These are phyloP conservation scores for Neopestalotiopsis rosae DNA, from an alignment of 2,329 filamentous ascomycete genomes.

Conservation along the genomic window DNA sequence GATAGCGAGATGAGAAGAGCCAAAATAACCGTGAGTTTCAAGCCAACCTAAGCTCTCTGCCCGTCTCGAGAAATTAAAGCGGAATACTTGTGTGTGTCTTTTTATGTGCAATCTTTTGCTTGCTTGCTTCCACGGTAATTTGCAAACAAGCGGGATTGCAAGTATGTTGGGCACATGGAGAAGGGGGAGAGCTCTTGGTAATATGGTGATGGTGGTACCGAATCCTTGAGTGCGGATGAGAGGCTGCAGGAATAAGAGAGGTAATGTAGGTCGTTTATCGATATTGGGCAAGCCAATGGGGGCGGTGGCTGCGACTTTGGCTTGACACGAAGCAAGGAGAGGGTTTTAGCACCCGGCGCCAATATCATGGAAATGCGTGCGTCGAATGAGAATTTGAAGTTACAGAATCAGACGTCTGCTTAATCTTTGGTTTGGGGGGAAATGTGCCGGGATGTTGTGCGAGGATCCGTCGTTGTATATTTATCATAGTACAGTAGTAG, in stretches of 20 bases:
- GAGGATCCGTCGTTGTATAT: constrained; percentile 8
- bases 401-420: not conserved
- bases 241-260: not conserved
- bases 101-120: not conserved
- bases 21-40: constrained; percentile 3
- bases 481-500: not conserved
- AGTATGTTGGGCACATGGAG: not conserved
- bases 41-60: not conserved
- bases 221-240: not conserved
- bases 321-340: not conserved
- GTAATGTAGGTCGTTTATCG: not conserved
- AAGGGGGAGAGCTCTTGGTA: not conserved
- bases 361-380: not conserved
- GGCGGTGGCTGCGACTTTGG: not conserved
- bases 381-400: not conserved
- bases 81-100: not conserved
- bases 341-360: not conserved
- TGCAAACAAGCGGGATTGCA: not conserved
- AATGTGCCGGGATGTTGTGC: constrained; percentile 2
- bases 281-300: not conserved
- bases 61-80: not conserved
- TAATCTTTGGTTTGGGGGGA: not conserved
- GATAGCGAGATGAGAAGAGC: not conserved
- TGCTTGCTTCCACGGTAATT: not conserved
- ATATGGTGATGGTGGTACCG: not conserved